Conservation (phyloP, 805 yeast species). For the Ogataea dorogensis region DNA sequence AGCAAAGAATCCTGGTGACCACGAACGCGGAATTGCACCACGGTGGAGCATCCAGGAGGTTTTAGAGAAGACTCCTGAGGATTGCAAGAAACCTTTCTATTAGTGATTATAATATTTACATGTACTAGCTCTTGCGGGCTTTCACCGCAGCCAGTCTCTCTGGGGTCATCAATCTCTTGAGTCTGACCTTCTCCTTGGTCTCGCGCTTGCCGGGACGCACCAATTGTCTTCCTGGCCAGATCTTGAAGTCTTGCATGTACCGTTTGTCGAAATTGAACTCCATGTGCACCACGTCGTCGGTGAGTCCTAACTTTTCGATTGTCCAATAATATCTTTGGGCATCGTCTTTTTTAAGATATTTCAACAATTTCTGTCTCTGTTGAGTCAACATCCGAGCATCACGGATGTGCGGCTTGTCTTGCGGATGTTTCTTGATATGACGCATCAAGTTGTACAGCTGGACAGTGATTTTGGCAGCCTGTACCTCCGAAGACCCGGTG, state of each 20-base stretch:
- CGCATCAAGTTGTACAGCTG: slow-evolving; percentile 73
- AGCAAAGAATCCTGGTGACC: slow-evolving; percentile 51
- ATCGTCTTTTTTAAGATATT: slow-evolving; percentile 76
- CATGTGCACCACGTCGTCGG: slow-evolving; percentile 70
- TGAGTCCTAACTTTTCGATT: slow-evolving; percentile 81
- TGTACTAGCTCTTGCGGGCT: neutral
- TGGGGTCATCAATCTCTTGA: slow-evolving; percentile 35
- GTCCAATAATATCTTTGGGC: slow-evolving; percentile 85
- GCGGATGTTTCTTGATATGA: slow-evolving; percentile 66
- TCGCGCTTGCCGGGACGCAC: slow-evolving; percentile 55
- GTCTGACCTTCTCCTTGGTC: slow-evolving; percentile 45
- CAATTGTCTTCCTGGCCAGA: slow-evolving; percentile 72
- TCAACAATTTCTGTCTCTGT: slow-evolving; percentile 78
- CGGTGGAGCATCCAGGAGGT: slow-evolving; percentile 81
- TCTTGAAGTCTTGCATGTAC: slow-evolving; percentile 74
- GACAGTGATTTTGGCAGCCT: slow-evolving; percentile 87
- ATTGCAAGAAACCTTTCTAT: slow-evolving; percentile 38
- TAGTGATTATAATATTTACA: slow-evolving; percentile 7
- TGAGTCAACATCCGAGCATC: slow-evolving; percentile 80
- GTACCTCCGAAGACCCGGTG: slow-evolving; percentile 94
- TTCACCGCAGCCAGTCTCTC: slow-evolving; percentile 6
- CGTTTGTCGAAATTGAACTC: slow-evolving; percentile 81
- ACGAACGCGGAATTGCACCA: slow-evolving; percentile 53
- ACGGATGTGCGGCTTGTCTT: slow-evolving; percentile 72
- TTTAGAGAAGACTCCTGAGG: slow-evolving; percentile 67